Conservation (phyloP, 805 yeast genomes). For the Kregervanrija fluxuum region DNA sequence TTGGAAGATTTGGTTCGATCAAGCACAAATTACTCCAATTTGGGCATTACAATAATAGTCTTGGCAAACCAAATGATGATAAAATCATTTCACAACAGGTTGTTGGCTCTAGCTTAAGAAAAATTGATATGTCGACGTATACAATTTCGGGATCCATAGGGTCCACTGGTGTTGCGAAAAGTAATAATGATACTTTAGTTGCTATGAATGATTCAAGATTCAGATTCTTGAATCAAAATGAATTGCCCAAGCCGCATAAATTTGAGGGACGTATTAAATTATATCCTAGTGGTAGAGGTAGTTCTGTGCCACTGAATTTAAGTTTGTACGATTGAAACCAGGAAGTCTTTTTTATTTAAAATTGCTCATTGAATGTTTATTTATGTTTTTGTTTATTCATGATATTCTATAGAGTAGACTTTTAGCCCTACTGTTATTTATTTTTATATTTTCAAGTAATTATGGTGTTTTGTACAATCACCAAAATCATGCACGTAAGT, state of each 20-base stretch:
- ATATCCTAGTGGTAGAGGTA: slow-evolving; percentile 94
- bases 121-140: slow-evolving; percentile 58
- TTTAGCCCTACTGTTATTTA: no score
- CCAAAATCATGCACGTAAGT: no score
- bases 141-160: slow-evolving; percentile 41
- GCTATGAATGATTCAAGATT: slow-evolving; percentile 69
- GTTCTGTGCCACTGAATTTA: slow-evolving; percentile 79
- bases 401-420: no score
- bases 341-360: no score
- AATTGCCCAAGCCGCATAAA: slow-evolving; percentile 82
- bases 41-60: not conserved
- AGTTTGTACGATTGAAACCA: slow-evolving; percentile 1
- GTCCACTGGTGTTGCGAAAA: slow-evolving; percentile 8
- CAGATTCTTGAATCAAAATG: slow-evolving; percentile 56
- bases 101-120: slow-evolving; percentile 46
- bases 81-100: slow-evolving; percentile 34
- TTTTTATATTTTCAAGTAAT: no score
- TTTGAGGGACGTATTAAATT: slow-evolving; percentile 66
- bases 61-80: slow-evolving; percentile 24
- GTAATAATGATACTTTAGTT: slow-evolving; percentile 21
- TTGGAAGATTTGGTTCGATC: slow-evolving; percentile 11
- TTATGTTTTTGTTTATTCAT: no score
- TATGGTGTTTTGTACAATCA: no score
- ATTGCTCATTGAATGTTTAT: not conserved
- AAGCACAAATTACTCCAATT: slow-evolving; percentile 9